These are phyloP conservation scores for Saccharomyces kudriavzevii DNA, from an alignment of 805 yeast genomes.

Conservation along the genomic window DNA sequence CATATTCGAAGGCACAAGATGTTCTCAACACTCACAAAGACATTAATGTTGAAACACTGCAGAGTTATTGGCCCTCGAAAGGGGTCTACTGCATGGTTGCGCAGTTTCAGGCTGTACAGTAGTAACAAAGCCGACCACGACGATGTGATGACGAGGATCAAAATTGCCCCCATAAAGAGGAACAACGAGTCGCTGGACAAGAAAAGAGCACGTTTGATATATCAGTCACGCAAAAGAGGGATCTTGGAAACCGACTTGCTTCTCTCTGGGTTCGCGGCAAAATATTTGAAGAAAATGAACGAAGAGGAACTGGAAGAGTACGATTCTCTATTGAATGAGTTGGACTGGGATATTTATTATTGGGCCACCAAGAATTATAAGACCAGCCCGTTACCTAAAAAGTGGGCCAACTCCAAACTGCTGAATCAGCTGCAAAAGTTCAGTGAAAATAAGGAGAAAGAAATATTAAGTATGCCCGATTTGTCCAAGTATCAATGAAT, in stretches of 20 bases:
- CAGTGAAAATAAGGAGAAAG: conserved; percentile 63
- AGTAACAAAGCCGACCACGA: conserved; percentile 26
- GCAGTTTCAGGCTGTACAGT: background rate
- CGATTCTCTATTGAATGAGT: conserved; percentile 76
- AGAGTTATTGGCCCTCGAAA: background rate
- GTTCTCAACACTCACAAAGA: background rate
- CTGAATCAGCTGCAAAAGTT: conserved; percentile 60
- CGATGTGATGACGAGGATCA: conserved; percentile 41
- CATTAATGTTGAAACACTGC: background rate
- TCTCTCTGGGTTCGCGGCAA: conserved; percentile 77
- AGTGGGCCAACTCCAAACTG: conserved; percentile 66
- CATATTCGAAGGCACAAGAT: background rate
- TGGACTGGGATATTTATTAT: conserved; percentile 98
- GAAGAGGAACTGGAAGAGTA: conserved; percentile 72
- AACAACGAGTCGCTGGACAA: conserved; percentile 61
- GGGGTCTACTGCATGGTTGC: background rate
- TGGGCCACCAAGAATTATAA: conserved; percentile 88
- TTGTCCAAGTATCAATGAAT: conserved; percentile 28
- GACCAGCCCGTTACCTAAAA: conserved; percentile 79
- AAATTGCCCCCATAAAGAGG: conserved; percentile 74
- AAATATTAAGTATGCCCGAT: conserved; percentile 82
- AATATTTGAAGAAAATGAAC: conserved; percentile 51
- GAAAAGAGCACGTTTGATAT: conserved; percentile 79
- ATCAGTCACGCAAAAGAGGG: conserved; percentile 92
- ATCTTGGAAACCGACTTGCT: conserved; percentile 87